Base-by-base conservation (phyloP, 257 asterid genomes). In the Salvia miltiorrhiza region DNA sequence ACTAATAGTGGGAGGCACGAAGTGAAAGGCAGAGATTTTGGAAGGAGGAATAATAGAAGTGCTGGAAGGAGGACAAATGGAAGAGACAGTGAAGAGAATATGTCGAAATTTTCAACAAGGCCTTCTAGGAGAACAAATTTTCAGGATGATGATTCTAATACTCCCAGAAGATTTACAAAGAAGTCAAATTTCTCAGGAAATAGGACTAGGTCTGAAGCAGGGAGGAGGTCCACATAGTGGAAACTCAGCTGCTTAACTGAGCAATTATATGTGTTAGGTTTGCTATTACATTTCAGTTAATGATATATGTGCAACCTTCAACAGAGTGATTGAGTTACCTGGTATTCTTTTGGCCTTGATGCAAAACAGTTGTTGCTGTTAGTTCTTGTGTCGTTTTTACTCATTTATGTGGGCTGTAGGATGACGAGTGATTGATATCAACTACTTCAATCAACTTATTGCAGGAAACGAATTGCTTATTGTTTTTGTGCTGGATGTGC, bases 191-290 rank as follows among this genome's bases (percentile, higher is more conserved):
- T 70, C n/a, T 60, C 75, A 39, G 63, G 82, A 68, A 71, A 67
- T 70, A 66, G 72, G 70, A 70, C 33, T 7, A 69, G 73, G 67
- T 63, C 77, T 24, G 76, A 73, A 63, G 58, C 67, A 53, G 77
- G 72, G 47, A 72, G 66, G 79, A 9, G 76, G 50, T 57, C 76
- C 48, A 39, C 74, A 17, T 70, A 72, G 73, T 76, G 79, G 78
- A 67, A 55, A 64, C 33, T 60, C 69, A 59, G 65, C 78, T 55
- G 16, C 78, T 70, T 70, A 30, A 44, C 56, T 40, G 12, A 61
- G 72, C 57, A 67, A 32, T 45, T 69, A 66, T 73, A 39, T 49
- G 48, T 26, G 45, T 35, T 70, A 71, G 77, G 65, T 66, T 70
- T 43, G 76, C 52, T 53, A 70, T 26, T 8, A 19, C 21, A 21